A percentile compares a stretch with the other conserved stretches of the same genome.
phyloP scores from a whole-genome alignment of 2,329 filamentous ascomycete species.

The Microsporum ferrugineum region DNA sequence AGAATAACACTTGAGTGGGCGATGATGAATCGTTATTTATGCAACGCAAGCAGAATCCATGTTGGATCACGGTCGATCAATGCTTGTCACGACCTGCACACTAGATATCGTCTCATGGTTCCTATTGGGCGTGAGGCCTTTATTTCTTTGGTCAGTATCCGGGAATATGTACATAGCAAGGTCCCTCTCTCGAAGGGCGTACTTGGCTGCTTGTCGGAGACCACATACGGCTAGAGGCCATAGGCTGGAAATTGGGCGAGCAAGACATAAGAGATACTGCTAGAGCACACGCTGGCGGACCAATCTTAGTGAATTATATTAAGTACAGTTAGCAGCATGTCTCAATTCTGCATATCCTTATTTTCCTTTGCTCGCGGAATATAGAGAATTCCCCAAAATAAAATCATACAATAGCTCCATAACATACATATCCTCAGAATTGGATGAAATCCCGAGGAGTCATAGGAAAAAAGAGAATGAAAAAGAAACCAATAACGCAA shows the following conservation, averaged over 20 bases:
- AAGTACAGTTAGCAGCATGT: background rate
- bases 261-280: background rate
- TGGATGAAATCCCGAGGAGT: slow-evolving; percentile 8
- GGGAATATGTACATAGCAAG: background rate
- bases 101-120: too few relatives aligned
- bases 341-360: background rate
- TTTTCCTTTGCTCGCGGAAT: background rate
- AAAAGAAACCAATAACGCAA: slow-evolving; percentile 6
- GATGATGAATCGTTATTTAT: too few relatives aligned
- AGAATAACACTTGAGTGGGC: too few relatives aligned
- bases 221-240: background rate
- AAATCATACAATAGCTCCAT: slow-evolving; percentile 1
- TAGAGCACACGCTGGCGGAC: background rate
- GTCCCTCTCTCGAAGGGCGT: background rate
- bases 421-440: background rate
- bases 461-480: slow-evolving; percentile 12
- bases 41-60: too few relatives aligned
- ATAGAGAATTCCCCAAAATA: background rate
- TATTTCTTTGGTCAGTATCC: too few relatives aligned
- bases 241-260: background rate
- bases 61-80: too few relatives aligned
- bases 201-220: background rate
- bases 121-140: too few relatives aligned
- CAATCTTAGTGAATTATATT: background rate
- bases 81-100: too few relatives aligned